Base-by-base conservation (phyloP, 73 alveolate species). In the Paramecium bursaria region DNA sequence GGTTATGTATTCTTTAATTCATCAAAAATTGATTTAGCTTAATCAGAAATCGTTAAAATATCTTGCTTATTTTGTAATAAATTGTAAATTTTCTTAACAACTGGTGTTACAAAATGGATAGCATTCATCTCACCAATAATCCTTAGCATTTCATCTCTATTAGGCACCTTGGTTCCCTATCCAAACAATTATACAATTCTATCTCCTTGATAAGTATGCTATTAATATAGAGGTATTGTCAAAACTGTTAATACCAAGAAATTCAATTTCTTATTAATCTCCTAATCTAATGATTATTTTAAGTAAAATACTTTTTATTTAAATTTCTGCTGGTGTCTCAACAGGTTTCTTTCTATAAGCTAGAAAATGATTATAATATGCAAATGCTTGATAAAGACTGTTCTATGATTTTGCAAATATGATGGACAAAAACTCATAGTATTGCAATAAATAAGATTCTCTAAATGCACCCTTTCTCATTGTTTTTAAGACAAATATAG, bases 261-360 rank as follows among this genome's bases (percentile, higher is more conserved):
- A 39, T 42, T 25, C 22, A 67, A 27, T 67, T 67, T 67, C 22
- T 67, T 46, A 39, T 39, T 31, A n/a, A 67, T 31, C 22, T 67
- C 60, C 17, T 17, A 17, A 35, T 67, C n/a, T n/a, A n/a, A n/a
- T n/a, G n/a, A n/a, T n/a, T n/a, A n/a, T n/a, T n/a, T n/a, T n/a
- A n/a, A n/a, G n/a, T n/a, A n/a, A n/a, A n/a, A n/a, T n/a, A n/a
- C n/a, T 33, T 26, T 67, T 67, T 2, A 26, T 15, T 42, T 33
- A 39, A 3, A 67, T 67, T 67, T 67, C 82, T 17, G 33, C 82
- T 42, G 17, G 21, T 33, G 53, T 67, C 22, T 31, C 15, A 42
- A 31, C 53, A 21, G 82, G 82, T 11, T 67, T 67, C 44, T 67
- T 67, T n/a, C 44, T 67, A 67, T 39, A 67, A 17, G 82, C 82